Base-by-base conservation (phyloP, 176 grass and related monocot species). In the Zoysia pacifica region DNA sequence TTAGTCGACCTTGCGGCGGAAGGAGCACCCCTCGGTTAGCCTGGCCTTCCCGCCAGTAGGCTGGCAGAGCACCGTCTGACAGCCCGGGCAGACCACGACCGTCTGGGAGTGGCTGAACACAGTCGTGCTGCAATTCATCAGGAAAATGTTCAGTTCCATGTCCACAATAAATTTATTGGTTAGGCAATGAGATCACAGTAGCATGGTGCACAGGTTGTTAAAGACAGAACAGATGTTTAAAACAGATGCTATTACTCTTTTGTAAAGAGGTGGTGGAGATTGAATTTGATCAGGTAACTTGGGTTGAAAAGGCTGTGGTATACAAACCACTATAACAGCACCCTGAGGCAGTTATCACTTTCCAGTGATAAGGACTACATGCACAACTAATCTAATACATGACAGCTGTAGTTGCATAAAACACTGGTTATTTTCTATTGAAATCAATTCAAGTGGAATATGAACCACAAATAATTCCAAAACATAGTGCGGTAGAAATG, bases 71-170 rank as follows among this genome's bases (percentile, higher is more conserved):
- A 94, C 91, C 12, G 85, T 90, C 67, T 88, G 88, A 64, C 91
- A 94, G 47, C 89, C 89, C 0, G 87, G 65, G 58, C 91, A 94
- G 12, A 94, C 88, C 45, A 94, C 91, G 0, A 94, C 91, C 0
- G 88, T 88, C 69, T 94, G 91, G 39, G 91, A 94, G 88, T 94
- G 91, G 86, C 91, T 94, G 86, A 94, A 94, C 44, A 94, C 85
- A 15, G 91, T 94, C 15, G 88, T 94, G 68, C 91, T 91, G 86
- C 69, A 88, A 84, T 40, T 28, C 20, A 56, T 1, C 19, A 1
- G 12, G 49, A 18, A 45, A 6, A 36, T 13, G 41, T 7, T 19
- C 4, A 18, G 18, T 35, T 61, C 37, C 45, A 13, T 61, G 18
- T 37, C 6, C 6, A 48, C 1, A 16, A 60, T 56, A 13, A 36